Evolutionary conservation across 345 rosid species (phyloP).

Genomic region (Theobroma cacao): DNA sequence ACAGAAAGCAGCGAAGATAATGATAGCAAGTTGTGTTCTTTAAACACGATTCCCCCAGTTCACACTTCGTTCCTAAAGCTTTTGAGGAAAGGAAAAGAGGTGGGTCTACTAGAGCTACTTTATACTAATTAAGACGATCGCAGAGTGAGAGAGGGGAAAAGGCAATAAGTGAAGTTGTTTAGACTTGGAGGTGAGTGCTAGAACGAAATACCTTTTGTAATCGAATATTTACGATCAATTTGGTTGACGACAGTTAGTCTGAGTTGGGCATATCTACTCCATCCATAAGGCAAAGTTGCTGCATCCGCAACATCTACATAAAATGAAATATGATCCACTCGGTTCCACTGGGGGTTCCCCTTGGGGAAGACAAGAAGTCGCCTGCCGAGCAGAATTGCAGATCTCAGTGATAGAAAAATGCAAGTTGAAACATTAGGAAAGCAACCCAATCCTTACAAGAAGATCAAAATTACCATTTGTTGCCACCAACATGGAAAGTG

Average conservation of each 20-base stretch:
- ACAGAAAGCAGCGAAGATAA: too few relatives aligned
- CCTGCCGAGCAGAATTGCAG: conserved; percentile 32
- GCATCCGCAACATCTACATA: conserved; percentile 85
- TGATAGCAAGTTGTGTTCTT: too few relatives aligned
- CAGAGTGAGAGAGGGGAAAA: too few relatives aligned
- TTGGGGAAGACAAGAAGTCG: conserved; percentile 70
- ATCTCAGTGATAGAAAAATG: neutral
- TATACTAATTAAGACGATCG: too few relatives aligned
- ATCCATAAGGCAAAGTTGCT: conserved; percentile 58
- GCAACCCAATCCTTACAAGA: too few relatives aligned
- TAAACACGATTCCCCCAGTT: too few relatives aligned
- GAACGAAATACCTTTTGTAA: conserved; percentile 87
- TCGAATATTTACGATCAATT: conserved; percentile 42
- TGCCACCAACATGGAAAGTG: conserved; percentile 56
- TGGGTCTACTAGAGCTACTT: too few relatives aligned
- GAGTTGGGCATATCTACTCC: conserved; percentile 82
- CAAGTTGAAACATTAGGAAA: neutral
- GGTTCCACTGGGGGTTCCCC: conserved; percentile 86
- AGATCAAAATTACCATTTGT: conserved; percentile 59
- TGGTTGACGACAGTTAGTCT: conserved; percentile 75
- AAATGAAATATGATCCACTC: conserved; percentile 76
- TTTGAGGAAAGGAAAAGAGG: too few relatives aligned
- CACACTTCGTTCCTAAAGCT: too few relatives aligned
- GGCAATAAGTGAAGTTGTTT: too few relatives aligned
- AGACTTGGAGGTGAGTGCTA: too few relatives aligned